Evolutionary conservation across 83 land plant species (phyloP).

Genomic region (Picea engelmannii): DNA sequence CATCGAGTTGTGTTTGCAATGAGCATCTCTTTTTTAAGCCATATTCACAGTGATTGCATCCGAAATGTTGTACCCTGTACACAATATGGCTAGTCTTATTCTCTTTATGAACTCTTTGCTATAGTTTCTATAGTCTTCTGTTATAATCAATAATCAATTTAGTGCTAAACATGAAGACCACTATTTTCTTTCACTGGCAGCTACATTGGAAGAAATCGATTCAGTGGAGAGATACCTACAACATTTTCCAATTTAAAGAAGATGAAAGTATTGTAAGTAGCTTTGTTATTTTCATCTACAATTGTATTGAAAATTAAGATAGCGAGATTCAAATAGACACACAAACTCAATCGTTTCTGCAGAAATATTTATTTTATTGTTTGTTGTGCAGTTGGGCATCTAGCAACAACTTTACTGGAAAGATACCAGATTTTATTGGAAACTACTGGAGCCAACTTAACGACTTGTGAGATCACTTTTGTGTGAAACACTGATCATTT

Average conservation of each 20-base stretch:
- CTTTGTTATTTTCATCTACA: too few relatives aligned
- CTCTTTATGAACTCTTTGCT: too few relatives aligned
- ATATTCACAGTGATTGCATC: too few relatives aligned
- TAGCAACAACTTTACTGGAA: constrained; percentile 51
- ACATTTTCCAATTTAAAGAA: constrained; percentile 31
- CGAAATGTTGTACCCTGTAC: too few relatives aligned
- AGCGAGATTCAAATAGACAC: background rate
- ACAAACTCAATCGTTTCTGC: background rate
- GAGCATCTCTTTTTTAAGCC: too few relatives aligned
- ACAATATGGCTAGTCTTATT: too few relatives aligned
- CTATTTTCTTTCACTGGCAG: background rate
- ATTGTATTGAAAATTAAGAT: too few relatives aligned
- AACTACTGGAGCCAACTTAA: constrained; percentile 44
- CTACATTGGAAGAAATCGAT: constrained; percentile 23
- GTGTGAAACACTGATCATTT: background rate
- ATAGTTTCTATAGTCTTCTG: too few relatives aligned
- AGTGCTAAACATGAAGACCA: too few relatives aligned
- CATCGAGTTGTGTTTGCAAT: too few relatives aligned
- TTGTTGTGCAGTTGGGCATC: constrained; percentile 40
- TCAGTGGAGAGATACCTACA: constrained; percentile 49
- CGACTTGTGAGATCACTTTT: constrained; percentile 45
- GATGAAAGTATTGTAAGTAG: constrained; percentile 48
- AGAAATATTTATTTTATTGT: background rate
- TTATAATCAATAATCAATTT: too few relatives aligned
- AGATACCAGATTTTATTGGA: constrained; percentile 46